Conservation (phyloP, 2,329 filamentous ascomycete species). For the Aspergillus uvarum region DNA sequence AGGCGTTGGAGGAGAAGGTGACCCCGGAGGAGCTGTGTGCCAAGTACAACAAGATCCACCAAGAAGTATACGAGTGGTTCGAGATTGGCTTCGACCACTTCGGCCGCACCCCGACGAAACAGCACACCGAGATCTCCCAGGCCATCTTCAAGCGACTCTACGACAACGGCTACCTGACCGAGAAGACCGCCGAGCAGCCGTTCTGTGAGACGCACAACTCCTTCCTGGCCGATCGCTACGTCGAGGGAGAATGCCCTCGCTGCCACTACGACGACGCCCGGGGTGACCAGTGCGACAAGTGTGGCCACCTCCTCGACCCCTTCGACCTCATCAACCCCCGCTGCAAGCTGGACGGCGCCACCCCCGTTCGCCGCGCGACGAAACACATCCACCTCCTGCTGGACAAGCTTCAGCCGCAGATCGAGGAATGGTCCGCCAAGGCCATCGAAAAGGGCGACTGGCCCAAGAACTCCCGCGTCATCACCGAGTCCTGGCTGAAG, state of each 20-base stretch:
- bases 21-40: conserved; percentile 82
- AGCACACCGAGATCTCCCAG: conserved; percentile 92
- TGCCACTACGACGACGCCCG: conserved; percentile 66
- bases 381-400: conserved; percentile 90
- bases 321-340: conserved; percentile 77
- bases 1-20: conserved; percentile 83
- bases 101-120: conserved; percentile 81
- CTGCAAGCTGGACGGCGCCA: conserved; percentile 86
- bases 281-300: conserved; percentile 74
- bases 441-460: conserved; percentile 67
- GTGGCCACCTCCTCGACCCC: conserved; percentile 69
- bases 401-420: conserved; percentile 74
- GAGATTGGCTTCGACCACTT: conserved; percentile 93
- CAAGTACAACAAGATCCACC: conserved; percentile 88
- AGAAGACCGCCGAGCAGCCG: conserved; percentile 82
- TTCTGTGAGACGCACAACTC: conserved; percentile 68
- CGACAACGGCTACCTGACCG: conserved; percentile 83
- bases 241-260: conserved; percentile 49
- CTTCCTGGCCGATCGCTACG: conserved; percentile 78
- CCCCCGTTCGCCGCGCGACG: conserved; percentile 75
- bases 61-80: conserved; percentile 95
- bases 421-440: conserved; percentile 74
- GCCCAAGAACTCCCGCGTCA: conserved; percentile 46
- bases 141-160: conserved; percentile 85
- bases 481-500: conserved; percentile 52